Evolutionary conservation across 305 asterid genomes (phyloP), one percentile per base, ranked within the genome.

Genomic region (Salvia sclarea): DNA sequence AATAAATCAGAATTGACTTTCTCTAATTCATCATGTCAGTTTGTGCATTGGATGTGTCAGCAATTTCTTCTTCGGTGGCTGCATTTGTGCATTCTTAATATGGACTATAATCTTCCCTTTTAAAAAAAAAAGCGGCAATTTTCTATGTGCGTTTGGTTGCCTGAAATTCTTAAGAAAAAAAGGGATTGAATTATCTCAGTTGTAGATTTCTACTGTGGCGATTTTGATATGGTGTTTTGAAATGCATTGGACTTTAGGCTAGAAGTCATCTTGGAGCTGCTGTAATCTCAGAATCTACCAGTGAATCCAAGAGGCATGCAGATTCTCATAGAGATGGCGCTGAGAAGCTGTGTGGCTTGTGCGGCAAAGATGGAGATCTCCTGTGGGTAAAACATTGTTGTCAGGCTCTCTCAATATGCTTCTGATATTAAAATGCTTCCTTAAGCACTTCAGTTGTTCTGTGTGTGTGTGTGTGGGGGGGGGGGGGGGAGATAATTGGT

Each of bases 321-420:
- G 79, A 78, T 75, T 50, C 53, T 73, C 76, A 55, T 79, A 71
- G 35, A 55, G 80, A 75, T 66, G 72, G 64, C 24, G 28, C 16
- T 7, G 77, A 72, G 73, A 77, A 73, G 44, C 71, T 81, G 70
- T 86, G 88, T 60, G 57, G 70, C 75, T 71, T 77, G 62, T 84
- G 97, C 95, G 78, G 61, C 76, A 78, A 72, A 70, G 82, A 57
- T 66, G 87, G 85, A 80, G 80, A 90, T 80, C 87, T 82, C 84
- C 79, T 82, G 97, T 90, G 91, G 76, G 97, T 88, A 81, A 83
- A 80, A 75, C 70, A 73, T 79, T 75, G 68, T 66, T 28, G 61
- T 75, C 49, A 12, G 75, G 70, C 76, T 65, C 68, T 71, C 47
- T 70, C 20, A 35, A 25, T 30, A 20, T 70, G 47, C 44, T 56